Evolutionary conservation across 345 rosid species (phyloP).

Genomic region (Barbarea vulgaris): DNA sequence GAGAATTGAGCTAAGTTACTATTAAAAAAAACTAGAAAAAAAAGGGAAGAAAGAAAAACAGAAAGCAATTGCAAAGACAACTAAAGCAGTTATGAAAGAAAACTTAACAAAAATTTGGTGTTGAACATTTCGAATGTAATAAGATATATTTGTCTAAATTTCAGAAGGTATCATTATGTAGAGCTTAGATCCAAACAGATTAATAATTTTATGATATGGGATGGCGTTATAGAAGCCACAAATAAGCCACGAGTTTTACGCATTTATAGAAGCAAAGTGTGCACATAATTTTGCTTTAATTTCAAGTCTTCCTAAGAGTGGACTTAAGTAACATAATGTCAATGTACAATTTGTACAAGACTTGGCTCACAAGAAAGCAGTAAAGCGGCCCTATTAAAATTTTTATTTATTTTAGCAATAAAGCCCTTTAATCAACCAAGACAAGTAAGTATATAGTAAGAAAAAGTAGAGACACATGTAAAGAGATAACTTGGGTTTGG

Average conservation of each 20-base stretch:
- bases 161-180: not conserved
- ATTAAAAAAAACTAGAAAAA: no score
- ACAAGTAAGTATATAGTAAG: not conserved
- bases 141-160: not conserved
- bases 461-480: not conserved
- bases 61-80: not conserved
- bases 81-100: not conserved
- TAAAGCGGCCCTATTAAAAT: no score
- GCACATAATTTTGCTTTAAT: not conserved
- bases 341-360: not conserved
- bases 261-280: not conserved
- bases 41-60: not conserved
- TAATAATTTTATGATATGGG: not conserved
- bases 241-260: constrained; percentile 4
- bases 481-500: constrained; percentile 15
- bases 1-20: not conserved
- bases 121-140: not conserved
- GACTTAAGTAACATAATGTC: not conserved
- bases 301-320: not conserved
- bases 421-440: not conserved
- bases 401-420: not conserved
- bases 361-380: constrained; percentile 36
- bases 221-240: constrained; percentile 6
- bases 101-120: not conserved
- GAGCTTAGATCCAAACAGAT: not conserved